Evolutionary conservation across 352 stramenopile species (phyloP).

Genomic region (Blastocystis hominis): DNA sequence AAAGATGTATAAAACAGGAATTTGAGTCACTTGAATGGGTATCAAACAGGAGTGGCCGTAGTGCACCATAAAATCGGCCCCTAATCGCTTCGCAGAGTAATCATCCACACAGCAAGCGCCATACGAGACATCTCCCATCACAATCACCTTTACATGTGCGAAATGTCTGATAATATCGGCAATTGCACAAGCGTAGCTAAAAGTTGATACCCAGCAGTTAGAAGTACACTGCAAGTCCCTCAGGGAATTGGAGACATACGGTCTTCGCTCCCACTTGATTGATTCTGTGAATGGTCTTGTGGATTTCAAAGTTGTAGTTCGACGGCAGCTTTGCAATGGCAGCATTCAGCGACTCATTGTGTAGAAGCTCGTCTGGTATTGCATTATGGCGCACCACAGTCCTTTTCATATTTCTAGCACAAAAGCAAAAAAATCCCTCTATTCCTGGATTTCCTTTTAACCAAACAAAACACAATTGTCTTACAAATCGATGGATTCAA

Average conservation of each 20-base stretch:
- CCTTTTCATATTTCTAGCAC: constrained; percentile 26
- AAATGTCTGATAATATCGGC: constrained; percentile 94
- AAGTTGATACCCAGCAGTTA: not conserved
- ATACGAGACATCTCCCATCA: constrained; percentile 96
- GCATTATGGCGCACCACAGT: constrained; percentile 35
- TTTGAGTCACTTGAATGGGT: constrained; percentile 84
- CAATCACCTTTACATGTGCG: constrained; percentile 74
- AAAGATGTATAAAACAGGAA: constrained; percentile 97
- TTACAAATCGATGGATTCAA: not conserved
- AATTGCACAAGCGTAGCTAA: constrained; percentile 76
- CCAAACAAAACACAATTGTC: not conserved
- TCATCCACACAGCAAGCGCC: constrained; percentile 99
- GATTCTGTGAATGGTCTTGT: constrained; percentile 91
- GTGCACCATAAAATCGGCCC: constrained; percentile 93
- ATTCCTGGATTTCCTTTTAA: not conserved
- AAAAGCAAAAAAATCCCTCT: not conserved
- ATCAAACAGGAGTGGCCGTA: constrained; percentile 98
- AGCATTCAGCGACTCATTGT: constrained; percentile 74
- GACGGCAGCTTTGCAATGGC: constrained; percentile 80
- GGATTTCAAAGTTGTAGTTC: constrained; percentile 97
- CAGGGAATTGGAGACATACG: constrained; percentile 94
- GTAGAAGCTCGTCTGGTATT: constrained; percentile 76
- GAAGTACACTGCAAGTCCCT: constrained; percentile 88
- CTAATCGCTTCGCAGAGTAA: constrained; percentile 82
- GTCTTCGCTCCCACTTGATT: constrained; percentile 74